phyloP scores from a whole-genome alignment of 768 basidiomycete species.

The Naganishia vaughanmartiniae region DNA sequence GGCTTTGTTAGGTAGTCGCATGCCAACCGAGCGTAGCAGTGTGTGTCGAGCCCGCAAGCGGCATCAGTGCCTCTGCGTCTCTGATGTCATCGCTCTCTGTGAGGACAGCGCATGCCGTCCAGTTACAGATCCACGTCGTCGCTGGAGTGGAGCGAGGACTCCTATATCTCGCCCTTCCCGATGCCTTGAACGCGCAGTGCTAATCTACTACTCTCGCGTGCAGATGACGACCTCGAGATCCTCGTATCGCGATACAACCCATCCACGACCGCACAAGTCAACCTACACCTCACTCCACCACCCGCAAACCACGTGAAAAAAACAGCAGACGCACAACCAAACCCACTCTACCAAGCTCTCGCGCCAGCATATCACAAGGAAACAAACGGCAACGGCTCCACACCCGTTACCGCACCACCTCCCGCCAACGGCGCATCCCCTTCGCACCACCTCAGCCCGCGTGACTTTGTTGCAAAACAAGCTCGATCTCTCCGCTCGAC shows the following conservation, averaged over 20 bases:
- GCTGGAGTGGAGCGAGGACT: too few relatives aligned
- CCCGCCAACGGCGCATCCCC: not conserved
- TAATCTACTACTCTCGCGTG: not conserved
- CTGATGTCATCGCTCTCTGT: too few relatives aligned
- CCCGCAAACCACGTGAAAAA: constrained; percentile 25
- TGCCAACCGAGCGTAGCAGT: too few relatives aligned
- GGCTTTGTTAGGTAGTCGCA: too few relatives aligned
- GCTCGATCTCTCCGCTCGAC: constrained; percentile 41
- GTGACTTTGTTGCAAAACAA: constrained; percentile 19
- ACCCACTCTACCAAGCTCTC: constrained; percentile 58
- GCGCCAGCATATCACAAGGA: constrained; percentile 22
- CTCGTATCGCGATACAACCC: constrained; percentile 67
- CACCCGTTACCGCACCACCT: constrained; percentile 41
- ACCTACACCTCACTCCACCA: constrained; percentile 47
- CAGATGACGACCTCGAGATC: constrained; percentile 84
- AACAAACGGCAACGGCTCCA: not conserved
- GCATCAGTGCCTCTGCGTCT: too few relatives aligned
- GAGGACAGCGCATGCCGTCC: too few relatives aligned
- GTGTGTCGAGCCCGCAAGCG: too few relatives aligned
- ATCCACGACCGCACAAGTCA: constrained; percentile 45
- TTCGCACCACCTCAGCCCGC: not conserved
- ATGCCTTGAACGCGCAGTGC: not conserved
- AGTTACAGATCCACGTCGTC: too few relatives aligned
- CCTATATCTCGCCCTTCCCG: too few relatives aligned
- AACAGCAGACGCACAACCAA: constrained; percentile 62